Base-by-base conservation (phyloP, 208 protist species). In the Porcisia deanei region DNA sequence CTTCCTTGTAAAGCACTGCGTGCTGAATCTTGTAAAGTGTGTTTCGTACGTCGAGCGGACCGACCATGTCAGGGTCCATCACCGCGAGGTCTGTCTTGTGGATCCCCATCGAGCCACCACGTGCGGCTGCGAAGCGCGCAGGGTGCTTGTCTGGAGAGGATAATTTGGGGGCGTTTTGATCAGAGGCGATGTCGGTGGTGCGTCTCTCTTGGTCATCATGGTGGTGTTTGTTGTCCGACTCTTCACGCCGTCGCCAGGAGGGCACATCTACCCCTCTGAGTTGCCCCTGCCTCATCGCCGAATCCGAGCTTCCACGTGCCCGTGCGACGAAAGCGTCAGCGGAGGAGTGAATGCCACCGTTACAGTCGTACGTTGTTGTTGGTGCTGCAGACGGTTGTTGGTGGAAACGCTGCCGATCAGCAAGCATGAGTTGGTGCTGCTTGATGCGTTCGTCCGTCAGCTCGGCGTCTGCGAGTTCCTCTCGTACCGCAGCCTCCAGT, bases 1-100 rank as follows among this genome's bases (percentile, higher is more conserved):
- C 78, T 70, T 91, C 89, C 73, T 85, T 89, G 71, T 90, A 85
- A 34, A 93, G 73, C 63, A 93, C 79, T 57, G 85, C 84, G 55
- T 93, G 84, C 1, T 77, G 88, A 59, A 93, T 88, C 80, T 90
- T 93, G 77, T 89, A 87, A 64, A 93, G 82, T 9, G 87, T 83
- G n/a, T 88, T 76, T 34, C 84, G 79, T n/a, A 93, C 77, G 41
- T 90, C 88, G 4, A 80, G 66, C 4, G 84, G 71, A 12, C 71
- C 72, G 14, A 91, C 88, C 67, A 77, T 75, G 55, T 80, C 74
- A n/a, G 84, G 84, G 64, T 88, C 83, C 49, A 89, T 76, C 68
- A 81, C 76, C 16, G 77, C 77, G 4, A 80, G 71, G 34, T 80
- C 79, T 9, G 59, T 60, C 2, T 30, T 72, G 52, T 72, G 67